Conservation (phyloP, 192 early-diverging fungal genomes). For the Bifiguratus adelaidae region DNA sequence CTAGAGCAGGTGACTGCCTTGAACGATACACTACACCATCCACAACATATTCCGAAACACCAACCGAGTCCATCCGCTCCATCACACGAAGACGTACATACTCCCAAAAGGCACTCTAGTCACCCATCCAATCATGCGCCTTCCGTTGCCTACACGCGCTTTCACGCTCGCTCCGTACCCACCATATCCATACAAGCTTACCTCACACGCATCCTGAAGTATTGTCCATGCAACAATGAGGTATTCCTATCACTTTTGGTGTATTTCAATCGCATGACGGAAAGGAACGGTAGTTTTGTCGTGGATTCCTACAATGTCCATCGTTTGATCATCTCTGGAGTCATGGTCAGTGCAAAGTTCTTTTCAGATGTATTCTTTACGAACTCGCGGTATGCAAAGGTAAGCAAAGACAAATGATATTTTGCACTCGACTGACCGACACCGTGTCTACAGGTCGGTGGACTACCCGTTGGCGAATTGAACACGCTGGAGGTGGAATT, state of each 20-base stretch:
- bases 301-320: conserved; percentile 85
- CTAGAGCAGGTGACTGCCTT: no score
- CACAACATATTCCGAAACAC: no score
- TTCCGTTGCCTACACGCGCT: conserved; percentile 54
- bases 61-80: no score
- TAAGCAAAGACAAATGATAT: no score
- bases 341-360: conserved; percentile 84
- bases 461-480: conserved; percentile 79
- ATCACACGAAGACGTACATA: no score
- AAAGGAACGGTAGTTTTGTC: conserved; percentile 44
- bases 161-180: conserved; percentile 83
- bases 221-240: conserved; percentile 81
- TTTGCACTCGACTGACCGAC: no score
- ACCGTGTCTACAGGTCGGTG: no score
- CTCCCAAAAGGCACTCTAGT: no score
- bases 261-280: conserved; percentile 76
- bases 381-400: conserved; percentile 78
- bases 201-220: conserved; percentile 75
- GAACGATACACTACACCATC: no score
- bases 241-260: conserved; percentile 80
- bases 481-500: conserved; percentile 91
- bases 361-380: conserved; percentile 89
- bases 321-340: conserved; percentile 78
- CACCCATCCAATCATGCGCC: no score
- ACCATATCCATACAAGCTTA: conserved; percentile 79